Percentiles rank a stretch among this genome's conserved stretches.
Conservation (phyloP, 2,329 filamentous ascomycete genomes). For the Amesomyces nigricolor region DNA sequence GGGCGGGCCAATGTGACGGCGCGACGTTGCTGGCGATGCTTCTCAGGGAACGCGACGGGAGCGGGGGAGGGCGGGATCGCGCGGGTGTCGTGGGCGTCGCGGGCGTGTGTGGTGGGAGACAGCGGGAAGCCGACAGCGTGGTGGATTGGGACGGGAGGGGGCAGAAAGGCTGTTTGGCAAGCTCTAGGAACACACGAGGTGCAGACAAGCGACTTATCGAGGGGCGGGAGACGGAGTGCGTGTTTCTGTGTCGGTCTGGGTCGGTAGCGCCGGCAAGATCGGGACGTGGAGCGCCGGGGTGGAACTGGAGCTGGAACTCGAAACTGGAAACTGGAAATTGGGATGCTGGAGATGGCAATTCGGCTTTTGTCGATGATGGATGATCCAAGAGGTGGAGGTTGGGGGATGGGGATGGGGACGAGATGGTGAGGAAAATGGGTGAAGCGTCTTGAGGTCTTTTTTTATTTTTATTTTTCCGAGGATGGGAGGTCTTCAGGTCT, state of each 20-base stretch:
- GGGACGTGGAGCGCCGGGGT: constrained; percentile 7
- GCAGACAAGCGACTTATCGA: not conserved
- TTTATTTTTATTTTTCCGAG: too few species aligned
- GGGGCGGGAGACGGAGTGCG: constrained; percentile 2
- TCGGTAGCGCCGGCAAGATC: constrained; percentile 15
- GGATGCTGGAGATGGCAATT: too few species aligned
- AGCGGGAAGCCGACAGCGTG: not conserved
- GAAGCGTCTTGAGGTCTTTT: too few species aligned
- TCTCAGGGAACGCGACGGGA: constrained; percentile 10
- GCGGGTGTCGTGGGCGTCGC: not conserved
- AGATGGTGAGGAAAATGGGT: too few species aligned
- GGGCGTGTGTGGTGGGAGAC: not conserved
- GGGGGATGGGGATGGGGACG: too few species aligned
- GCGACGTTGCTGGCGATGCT: constrained; percentile 20
- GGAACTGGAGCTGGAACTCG: not conserved
- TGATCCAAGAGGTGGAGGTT: too few species aligned
- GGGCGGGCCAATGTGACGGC: constrained; percentile 23
- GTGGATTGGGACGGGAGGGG: not conserved
- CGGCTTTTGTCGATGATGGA: too few species aligned
- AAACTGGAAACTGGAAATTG: too few species aligned
- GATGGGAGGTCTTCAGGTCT: too few species aligned
- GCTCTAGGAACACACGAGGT: not conserved
- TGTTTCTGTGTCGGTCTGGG: constrained; percentile 2
- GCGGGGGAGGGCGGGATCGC: constrained; percentile 13
- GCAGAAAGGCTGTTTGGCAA: not conserved